Conservation (phyloP, 129 eudicot genomes). For the Arctium minus region DNA sequence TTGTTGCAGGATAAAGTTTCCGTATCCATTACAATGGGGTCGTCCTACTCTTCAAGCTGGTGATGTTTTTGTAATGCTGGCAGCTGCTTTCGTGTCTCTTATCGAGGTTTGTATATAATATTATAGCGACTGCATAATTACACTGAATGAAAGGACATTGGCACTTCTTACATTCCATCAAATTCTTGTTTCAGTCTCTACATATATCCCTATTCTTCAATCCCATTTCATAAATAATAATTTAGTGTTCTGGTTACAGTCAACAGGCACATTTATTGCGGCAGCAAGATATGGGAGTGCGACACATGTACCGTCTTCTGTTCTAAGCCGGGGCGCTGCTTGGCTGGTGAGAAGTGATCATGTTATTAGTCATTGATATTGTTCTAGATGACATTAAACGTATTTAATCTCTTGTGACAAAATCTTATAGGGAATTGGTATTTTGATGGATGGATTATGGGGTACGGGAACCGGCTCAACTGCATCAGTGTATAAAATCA, state of each 20-base stretch:
- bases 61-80: slow-evolving; percentile 67
- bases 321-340: slow-evolving; percentile 83
- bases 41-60: slow-evolving; percentile 66
- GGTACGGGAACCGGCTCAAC: slow-evolving; percentile 84
- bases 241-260: slow-evolving; percentile 32
- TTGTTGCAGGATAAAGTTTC: slow-evolving; percentile 73
- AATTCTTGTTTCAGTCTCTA: background rate
- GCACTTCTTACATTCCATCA: too few species aligned
- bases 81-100: slow-evolving; percentile 83
- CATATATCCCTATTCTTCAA: background rate
- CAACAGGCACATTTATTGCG: slow-evolving; percentile 90
- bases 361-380: background rate
- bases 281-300: slow-evolving; percentile 88
- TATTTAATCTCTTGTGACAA: background rate
- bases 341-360: slow-evolving; percentile 71
- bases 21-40: slow-evolving; percentile 98
- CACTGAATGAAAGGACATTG: background rate
- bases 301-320: slow-evolving; percentile 85
- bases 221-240: background rate
- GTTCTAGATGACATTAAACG: background rate
- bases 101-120: slow-evolving; percentile 54
- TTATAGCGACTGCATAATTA: background rate
- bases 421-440: slow-evolving; percentile 68
- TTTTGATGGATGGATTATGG: slow-evolving; percentile 78
- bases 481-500: slow-evolving; percentile 75